These are phyloP conservation scores for Clonostachys rosea DNA, from an alignment of 2,329 filamentous ascomycete genomes.

Conservation along the genomic window DNA sequence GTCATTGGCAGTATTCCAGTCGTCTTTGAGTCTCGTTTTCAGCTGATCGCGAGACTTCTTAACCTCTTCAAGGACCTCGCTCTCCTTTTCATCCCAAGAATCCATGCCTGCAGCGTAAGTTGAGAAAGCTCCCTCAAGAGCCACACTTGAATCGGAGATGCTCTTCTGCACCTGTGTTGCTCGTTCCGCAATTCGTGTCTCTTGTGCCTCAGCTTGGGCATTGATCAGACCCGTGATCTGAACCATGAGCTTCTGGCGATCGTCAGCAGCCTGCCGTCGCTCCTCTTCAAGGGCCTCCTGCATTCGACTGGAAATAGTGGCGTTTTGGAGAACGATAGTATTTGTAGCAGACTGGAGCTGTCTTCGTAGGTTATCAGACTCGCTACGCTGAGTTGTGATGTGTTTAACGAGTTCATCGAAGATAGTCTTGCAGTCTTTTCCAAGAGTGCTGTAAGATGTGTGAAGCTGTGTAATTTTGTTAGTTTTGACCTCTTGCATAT, in stretches of 20 bases:
- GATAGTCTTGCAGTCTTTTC: slow-evolving; percentile 78
- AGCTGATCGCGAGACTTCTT: slow-evolving; percentile 70
- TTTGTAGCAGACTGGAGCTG: slow-evolving; percentile 69
- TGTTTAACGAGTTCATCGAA: slow-evolving; percentile 79
- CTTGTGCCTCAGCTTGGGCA: slow-evolving; percentile 68
- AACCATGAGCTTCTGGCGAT: slow-evolving; percentile 67
- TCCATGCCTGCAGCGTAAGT: slow-evolving; percentile 70
- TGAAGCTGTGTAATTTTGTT: slow-evolving; percentile 53
- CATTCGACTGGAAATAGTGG: slow-evolving; percentile 60
- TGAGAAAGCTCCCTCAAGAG: slow-evolving; percentile 60
- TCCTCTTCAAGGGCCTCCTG: slow-evolving; percentile 72
- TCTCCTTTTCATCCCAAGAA: slow-evolving; percentile 66
- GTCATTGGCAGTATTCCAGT: slow-evolving; percentile 77
- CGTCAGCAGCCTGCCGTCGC: slow-evolving; percentile 63
- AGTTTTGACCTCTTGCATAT: slow-evolving; percentile 5
- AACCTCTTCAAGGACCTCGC: slow-evolving; percentile 65
- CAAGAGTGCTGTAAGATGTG: slow-evolving; percentile 75
- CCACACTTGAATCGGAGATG: slow-evolving; percentile 56
- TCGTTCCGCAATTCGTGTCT: slow-evolving; percentile 62
- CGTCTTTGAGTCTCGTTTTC: slow-evolving; percentile 77
- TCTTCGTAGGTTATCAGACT: slow-evolving; percentile 67
- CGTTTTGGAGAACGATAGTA: slow-evolving; percentile 64
- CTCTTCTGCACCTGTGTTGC: slow-evolving; percentile 59
- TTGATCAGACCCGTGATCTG: slow-evolving; percentile 78
- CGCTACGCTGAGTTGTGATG: slow-evolving; percentile 69